A percentile compares a stretch with the other conserved stretches of the same genome.
Conservation (phyloP, 2,329 filamentous ascomycete species). For the Alternaria alternata region DNA sequence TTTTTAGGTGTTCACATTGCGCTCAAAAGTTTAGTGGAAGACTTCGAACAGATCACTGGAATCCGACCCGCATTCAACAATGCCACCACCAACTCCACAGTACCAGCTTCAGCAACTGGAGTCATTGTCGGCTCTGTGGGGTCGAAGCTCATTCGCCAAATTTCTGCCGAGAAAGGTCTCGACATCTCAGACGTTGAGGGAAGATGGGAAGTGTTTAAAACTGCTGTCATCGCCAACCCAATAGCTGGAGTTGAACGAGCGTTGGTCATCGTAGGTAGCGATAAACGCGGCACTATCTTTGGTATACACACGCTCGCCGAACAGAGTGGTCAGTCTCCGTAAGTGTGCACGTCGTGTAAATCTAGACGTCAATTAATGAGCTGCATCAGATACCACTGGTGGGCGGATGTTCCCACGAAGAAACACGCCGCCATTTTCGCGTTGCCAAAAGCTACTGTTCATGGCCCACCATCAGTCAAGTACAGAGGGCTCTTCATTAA, state of each 20-base stretch:
- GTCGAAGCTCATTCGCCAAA: conserved; percentile 65
- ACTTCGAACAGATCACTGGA: conserved; percentile 29
- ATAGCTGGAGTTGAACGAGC: conserved; percentile 63
- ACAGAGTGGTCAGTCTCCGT: conserved; percentile 72
- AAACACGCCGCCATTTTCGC: conserved; percentile 63
- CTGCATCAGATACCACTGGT: conserved; percentile 64
- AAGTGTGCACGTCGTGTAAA: rapidly evolving
- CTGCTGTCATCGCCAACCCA: conserved; percentile 64
- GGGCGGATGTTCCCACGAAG: conserved; percentile 66
- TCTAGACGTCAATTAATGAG: background rate
- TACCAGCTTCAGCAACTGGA: conserved; percentile 39
- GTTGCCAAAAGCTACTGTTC: conserved; percentile 60
- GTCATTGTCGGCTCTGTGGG: conserved; percentile 74
- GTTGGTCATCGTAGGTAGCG: conserved; percentile 70
- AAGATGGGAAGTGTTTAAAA: conserved; percentile 73
- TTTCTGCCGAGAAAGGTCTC: conserved; percentile 64
- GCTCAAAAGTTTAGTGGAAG: conserved; percentile 21
- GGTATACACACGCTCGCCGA: conserved; percentile 74
- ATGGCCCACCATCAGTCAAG: conserved; percentile 67
- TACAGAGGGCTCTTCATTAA: conserved; percentile 75
- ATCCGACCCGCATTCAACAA: background rate
- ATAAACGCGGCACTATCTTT: conserved; percentile 71
- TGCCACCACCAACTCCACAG: background rate
- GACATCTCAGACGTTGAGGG: conserved; percentile 64
- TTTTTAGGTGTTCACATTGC: conserved; percentile 27